Evolutionary conservation across 495 filamentous ascomycete species (phyloP).

Genomic region (Aspergillus kassunensis): DNA sequence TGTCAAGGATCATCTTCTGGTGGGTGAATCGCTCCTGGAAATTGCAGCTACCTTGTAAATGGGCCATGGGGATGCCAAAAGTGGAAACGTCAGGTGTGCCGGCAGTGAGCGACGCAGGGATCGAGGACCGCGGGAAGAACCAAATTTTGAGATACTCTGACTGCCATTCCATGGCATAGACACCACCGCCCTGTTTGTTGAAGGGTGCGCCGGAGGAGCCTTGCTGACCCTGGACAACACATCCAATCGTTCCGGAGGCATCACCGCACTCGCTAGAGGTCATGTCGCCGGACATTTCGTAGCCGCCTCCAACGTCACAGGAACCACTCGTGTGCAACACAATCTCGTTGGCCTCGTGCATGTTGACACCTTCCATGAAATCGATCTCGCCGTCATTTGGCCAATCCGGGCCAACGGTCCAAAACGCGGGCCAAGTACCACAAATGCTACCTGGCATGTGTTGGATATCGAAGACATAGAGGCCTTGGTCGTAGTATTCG

Average conservation of each 20-base stretch:
- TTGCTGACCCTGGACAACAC: slow-evolving; percentile 39
- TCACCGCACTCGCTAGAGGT: slow-evolving; percentile 54
- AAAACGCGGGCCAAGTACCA: slow-evolving; percentile 73
- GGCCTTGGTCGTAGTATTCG: slow-evolving; percentile 60
- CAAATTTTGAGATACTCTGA: slow-evolving; percentile 63
- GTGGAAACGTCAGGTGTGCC: slow-evolving; percentile 55
- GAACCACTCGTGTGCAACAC: slow-evolving; percentile 69
- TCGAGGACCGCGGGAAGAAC: slow-evolving; percentile 65
- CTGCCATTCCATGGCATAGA: slow-evolving; percentile 78
- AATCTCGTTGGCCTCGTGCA: slow-evolving; percentile 58
- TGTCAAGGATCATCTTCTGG: slow-evolving; percentile 76
- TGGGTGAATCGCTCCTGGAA: slow-evolving; percentile 62
- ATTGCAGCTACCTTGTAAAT: slow-evolving; percentile 60
- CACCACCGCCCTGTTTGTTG: slow-evolving; percentile 68
- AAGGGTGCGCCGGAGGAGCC: slow-evolving; percentile 68
- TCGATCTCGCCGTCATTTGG: slow-evolving; percentile 81
- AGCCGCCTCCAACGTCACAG: slow-evolving; percentile 55
- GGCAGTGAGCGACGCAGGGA: slow-evolving; percentile 54
- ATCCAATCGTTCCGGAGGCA: slow-evolving; percentile 47
- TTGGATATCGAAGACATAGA: slow-evolving; percentile 69
- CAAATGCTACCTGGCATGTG: slow-evolving; percentile 73
- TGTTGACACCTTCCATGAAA: slow-evolving; percentile 85
- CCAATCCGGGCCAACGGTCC: slow-evolving; percentile 74
- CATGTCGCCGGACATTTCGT: slow-evolving; percentile 44
- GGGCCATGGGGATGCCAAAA: slow-evolving; percentile 67